Conservation (phyloP, 2,329 filamentous ascomycete genomes). For the Mycosphaerelloides madeirae region DNA sequence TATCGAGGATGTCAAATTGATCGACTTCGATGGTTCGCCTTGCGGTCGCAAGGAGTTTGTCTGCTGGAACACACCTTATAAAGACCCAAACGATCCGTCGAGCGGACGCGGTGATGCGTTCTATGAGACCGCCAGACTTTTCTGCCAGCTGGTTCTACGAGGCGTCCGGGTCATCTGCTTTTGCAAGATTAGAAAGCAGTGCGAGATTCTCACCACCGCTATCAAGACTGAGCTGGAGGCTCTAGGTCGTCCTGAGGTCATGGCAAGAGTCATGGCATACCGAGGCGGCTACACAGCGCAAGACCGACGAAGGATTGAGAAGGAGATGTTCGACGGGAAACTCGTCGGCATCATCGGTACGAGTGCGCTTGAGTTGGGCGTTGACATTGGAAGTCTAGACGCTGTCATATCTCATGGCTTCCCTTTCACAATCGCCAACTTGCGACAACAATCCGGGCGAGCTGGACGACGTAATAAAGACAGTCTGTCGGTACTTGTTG, state of each 20-base stretch:
- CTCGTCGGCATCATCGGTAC: slow-evolving; percentile 91
- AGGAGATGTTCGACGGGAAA: slow-evolving; percentile 95
- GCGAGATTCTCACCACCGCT: slow-evolving; percentile 75
- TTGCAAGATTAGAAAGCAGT: slow-evolving; percentile 80
- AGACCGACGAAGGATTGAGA: slow-evolving; percentile 81
- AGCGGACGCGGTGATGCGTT: slow-evolving; percentile 81
- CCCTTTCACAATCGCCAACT: slow-evolving; percentile 89
- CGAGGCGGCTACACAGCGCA: slow-evolving; percentile 90
- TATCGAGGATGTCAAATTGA: slow-evolving; percentile 70
- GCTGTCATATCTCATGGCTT: slow-evolving; percentile 93
- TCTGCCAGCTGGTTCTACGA: slow-evolving; percentile 81
- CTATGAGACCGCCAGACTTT: slow-evolving; percentile 80
- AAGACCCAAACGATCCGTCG: slow-evolving; percentile 78
- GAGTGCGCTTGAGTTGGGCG: slow-evolving; percentile 84
- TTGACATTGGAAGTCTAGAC: slow-evolving; percentile 91
- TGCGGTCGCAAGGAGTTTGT: slow-evolving; percentile 90
- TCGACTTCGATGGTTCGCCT: slow-evolving; percentile 89
- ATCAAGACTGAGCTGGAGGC: slow-evolving; percentile 71
- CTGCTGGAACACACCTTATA: slow-evolving; percentile 96
- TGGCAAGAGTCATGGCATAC: slow-evolving; percentile 85
- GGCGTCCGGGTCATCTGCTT: slow-evolving; percentile 93
- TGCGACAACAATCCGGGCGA: slow-evolving; percentile 89
- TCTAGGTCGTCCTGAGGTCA: slow-evolving; percentile 69
- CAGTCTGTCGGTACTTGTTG: slow-evolving; percentile 82
- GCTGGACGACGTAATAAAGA: slow-evolving; percentile 91